Evolutionary conservation across 768 basidiomycete genomes (phyloP).

Genomic region (Rhodotorula toruloides): DNA sequence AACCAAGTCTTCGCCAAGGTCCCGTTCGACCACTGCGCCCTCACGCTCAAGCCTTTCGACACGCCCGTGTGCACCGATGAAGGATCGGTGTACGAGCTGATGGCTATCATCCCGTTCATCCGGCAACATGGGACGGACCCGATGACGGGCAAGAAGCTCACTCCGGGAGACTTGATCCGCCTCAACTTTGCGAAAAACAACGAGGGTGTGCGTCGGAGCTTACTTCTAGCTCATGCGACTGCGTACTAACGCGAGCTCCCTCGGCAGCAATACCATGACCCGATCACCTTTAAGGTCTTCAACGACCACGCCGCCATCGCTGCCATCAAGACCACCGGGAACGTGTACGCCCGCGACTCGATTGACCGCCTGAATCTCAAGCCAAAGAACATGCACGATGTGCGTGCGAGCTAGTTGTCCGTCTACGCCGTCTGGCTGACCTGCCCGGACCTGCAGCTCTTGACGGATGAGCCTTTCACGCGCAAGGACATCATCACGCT

Average conservation of each 20-base stretch:
- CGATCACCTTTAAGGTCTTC: slow-evolving; percentile 96
- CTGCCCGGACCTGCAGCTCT: slow-evolving; percentile 47
- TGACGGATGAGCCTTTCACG: slow-evolving; percentile 76
- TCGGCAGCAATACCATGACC: slow-evolving; percentile 67
- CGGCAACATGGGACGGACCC: slow-evolving; percentile 47
- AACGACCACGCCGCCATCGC: slow-evolving; percentile 93
- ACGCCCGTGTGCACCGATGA: slow-evolving; percentile 41
- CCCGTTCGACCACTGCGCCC: slow-evolving; percentile 35
- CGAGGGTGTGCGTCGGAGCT: slow-evolving; percentile 48
- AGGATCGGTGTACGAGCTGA: slow-evolving; percentile 42
- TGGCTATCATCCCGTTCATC: slow-evolving; percentile 42
- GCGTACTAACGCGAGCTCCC: slow-evolving; percentile 44
- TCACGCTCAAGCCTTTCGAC: slow-evolving; percentile 42
- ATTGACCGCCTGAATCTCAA: slow-evolving; percentile 56
- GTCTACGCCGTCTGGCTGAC: too few species aligned
- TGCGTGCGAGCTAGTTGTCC: not conserved
- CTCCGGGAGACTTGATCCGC: slow-evolving; percentile 48
- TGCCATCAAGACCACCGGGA: slow-evolving; percentile 80
- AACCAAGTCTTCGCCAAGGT: slow-evolving; percentile 32
- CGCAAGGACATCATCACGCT: slow-evolving; percentile 90
- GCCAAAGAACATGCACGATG: slow-evolving; percentile 57
- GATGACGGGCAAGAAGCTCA: slow-evolving; percentile 49
- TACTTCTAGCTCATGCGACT: not conserved
- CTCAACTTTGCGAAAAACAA: slow-evolving; percentile 49
- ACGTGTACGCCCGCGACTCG: slow-evolving; percentile 85